Conservation (phyloP, 495 filamentous ascomycete genomes). For the Tuber indicum region DNA sequence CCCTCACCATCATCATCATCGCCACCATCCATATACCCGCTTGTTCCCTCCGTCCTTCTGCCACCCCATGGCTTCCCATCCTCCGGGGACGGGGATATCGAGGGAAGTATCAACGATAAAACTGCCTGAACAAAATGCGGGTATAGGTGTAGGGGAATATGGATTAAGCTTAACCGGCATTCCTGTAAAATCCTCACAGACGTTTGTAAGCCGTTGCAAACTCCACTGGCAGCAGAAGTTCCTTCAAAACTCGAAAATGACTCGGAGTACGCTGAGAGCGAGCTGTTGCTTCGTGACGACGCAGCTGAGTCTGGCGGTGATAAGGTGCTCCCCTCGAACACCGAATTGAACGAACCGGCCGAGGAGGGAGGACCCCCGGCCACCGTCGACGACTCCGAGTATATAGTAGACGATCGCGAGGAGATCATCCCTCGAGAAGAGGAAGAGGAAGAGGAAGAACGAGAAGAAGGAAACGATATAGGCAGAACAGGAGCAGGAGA, state of each 20-base stretch:
- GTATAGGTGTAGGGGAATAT: slow-evolving; percentile 81
- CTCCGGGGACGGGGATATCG: slow-evolving; percentile 18
- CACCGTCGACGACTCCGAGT: not conserved
- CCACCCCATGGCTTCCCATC: not conserved
- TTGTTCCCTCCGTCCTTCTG: not conserved
- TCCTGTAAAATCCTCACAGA: slow-evolving; percentile 56
- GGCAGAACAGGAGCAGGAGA: slow-evolving; percentile 32
- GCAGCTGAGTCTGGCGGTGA: slow-evolving; percentile 27
- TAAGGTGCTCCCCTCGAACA: slow-evolving; percentile 27
- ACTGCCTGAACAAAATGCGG: slow-evolving; percentile 75
- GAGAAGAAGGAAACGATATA: slow-evolving; percentile 15
- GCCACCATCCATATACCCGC: slow-evolving; percentile 1
- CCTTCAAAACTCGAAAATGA: slow-evolving; percentile 10
- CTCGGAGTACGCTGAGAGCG: slow-evolving; percentile 27
- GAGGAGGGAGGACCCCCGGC: not conserved
- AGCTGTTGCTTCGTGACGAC: slow-evolving; percentile 29
- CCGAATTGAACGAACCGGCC: slow-evolving; percentile 18
- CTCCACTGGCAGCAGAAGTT: slow-evolving; percentile 24
- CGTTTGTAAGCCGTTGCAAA: slow-evolving; percentile 42
- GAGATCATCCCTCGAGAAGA: slow-evolving; percentile 9
- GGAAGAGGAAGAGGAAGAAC: slow-evolving; percentile 22
- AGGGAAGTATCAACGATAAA: slow-evolving; percentile 69
- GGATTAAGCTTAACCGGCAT: slow-evolving; percentile 76
- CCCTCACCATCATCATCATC: slow-evolving; percentile 9
- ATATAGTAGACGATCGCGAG: not conserved